Conservation (phyloP, 1,284 basidiomycete genomes). For the Acaromyces ingoldii region DNA sequence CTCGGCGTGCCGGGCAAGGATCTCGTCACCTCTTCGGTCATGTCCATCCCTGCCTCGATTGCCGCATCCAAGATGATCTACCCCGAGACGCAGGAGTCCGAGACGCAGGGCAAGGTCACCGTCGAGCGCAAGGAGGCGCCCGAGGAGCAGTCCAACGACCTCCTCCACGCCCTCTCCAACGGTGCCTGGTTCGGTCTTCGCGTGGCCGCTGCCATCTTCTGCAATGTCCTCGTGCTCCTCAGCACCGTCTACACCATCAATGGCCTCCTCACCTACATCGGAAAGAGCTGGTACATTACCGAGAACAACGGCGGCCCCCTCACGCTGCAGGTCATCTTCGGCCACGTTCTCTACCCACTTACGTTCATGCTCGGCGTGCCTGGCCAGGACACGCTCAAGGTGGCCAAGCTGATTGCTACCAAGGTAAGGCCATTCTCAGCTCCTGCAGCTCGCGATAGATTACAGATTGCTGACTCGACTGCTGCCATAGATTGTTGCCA, state of each 20-base stretch:
- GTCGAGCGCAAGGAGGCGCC: slow-evolving; percentile 66
- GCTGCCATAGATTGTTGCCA: slow-evolving; percentile 77
- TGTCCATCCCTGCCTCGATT: slow-evolving; percentile 90
- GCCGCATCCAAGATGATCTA: slow-evolving; percentile 79
- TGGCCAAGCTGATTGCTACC: slow-evolving; percentile 66
- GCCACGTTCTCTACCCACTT: slow-evolving; percentile 78
- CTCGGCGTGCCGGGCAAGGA: slow-evolving; percentile 75
- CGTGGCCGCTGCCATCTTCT: slow-evolving; percentile 79
- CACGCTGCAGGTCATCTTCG: slow-evolving; percentile 71
- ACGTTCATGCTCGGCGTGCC: slow-evolving; percentile 59
- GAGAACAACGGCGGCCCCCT: slow-evolving; percentile 54
- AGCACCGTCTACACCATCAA: slow-evolving; percentile 74
- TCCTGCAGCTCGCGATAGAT: too few species aligned
- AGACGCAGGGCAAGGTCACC: slow-evolving; percentile 73
- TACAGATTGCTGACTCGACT: too few species aligned
- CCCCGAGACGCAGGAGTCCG: slow-evolving; percentile 76
- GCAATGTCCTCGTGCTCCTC: slow-evolving; percentile 67
- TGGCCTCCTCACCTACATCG: slow-evolving; percentile 82
- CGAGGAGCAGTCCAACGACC: slow-evolving; percentile 57
- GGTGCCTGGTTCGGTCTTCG: slow-evolving; percentile 79
- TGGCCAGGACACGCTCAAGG: slow-evolving; percentile 48
- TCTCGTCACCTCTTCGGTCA: slow-evolving; percentile 81
- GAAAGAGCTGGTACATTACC: slow-evolving; percentile 75
- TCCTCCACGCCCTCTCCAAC: slow-evolving; percentile 79
- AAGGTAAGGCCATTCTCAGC: too few species aligned